Evolutionary conservation across 2,329 filamentous ascomycete genomes (phyloP).

Genomic region (Ophiostoma angusticollis): DNA sequence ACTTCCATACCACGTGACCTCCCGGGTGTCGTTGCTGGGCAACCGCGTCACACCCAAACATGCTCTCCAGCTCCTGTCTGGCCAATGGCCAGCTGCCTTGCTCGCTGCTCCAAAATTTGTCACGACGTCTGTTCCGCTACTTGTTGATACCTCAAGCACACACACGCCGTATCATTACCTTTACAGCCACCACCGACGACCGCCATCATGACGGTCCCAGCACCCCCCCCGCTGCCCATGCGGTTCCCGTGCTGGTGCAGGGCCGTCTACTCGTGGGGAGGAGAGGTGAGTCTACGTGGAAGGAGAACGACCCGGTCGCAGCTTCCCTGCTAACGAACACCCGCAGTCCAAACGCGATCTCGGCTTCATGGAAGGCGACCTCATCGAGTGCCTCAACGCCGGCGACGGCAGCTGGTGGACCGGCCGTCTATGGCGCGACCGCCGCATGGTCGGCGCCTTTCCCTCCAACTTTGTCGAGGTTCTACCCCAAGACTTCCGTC

Average conservation of each 20-base stretch:
- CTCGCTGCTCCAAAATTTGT: no score
- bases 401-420: constrained; percentile 99
- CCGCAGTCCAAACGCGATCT: constrained; percentile 74
- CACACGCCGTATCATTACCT: no score
- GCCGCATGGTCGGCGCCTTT: constrained; percentile 81
- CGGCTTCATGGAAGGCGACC: constrained; percentile 91
- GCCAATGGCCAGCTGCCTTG: no score
- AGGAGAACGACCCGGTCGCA: no score
- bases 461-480: constrained; percentile 96
- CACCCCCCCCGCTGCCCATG: constrained; percentile 17
- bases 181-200: not conserved
- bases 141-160: no score
- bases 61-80: no score
- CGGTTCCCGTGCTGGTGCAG: constrained; percentile 11
- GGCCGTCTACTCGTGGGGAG: constrained; percentile 68
- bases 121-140: no score
- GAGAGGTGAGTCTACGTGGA: constrained; percentile 55
- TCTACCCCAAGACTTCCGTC: constrained; percentile 72
- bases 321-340: constrained; percentile 2
- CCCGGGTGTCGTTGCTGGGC: no score
- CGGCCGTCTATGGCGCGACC: constrained; percentile 77
- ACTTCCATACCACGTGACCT: no score
- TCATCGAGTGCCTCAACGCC: constrained; percentile 96
- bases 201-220: constrained; percentile 8
- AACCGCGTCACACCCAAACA: no score